A percentile compares a stretch with the other conserved stretches of the same genome.
These are phyloP conservation scores for Papiliotrema fonsecae DNA, from an alignment of 1,284 basidiomycete genomes.

Conservation along the genomic window DNA sequence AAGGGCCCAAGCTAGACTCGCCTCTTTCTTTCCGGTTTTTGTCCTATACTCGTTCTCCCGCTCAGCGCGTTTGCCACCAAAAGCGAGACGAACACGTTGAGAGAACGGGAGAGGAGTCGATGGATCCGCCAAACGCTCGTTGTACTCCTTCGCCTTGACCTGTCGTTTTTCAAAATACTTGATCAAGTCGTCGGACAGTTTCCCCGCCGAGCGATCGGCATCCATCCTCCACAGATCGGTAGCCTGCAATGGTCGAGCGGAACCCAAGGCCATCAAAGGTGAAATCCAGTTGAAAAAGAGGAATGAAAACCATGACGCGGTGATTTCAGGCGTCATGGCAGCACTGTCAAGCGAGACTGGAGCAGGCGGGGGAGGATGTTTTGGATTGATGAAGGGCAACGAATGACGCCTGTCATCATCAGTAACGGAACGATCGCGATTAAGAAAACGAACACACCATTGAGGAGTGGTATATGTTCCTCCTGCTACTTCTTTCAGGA, in stretches of 20 bases:
- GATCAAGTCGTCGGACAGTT: conserved; percentile 61
- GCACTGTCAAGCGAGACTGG: conserved; percentile 57
- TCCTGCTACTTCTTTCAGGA: conserved; percentile 31
- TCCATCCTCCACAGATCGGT: conserved; percentile 80
- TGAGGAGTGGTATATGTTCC: conserved; percentile 40
- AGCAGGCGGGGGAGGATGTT: conserved; percentile 51
- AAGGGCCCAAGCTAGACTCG: conserved; percentile 69
- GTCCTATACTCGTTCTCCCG: conserved; percentile 35
- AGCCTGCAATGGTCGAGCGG: conserved; percentile 69
- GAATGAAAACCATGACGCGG: conserved; percentile 54
- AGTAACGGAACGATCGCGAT: neutral
- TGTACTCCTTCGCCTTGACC: conserved; percentile 63
- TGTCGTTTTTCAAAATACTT: conserved; percentile 62
- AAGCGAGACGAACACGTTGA: conserved; percentile 24
- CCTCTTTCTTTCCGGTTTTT: conserved; percentile 58
- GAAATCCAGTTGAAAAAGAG: conserved; percentile 69
- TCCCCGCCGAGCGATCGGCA: conserved; percentile 52
- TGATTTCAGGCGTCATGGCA: conserved; percentile 53
- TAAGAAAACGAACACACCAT: conserved; percentile 30
- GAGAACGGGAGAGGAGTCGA: conserved; percentile 29
- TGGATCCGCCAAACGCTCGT: conserved; percentile 55
- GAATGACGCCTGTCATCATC: conserved; percentile 40
- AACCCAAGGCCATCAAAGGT: conserved; percentile 57
- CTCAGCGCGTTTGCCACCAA: conserved; percentile 29
- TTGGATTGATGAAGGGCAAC: conserved; percentile 43